These are phyloP conservation scores for Trichosanthes cucumerina DNA, from an alignment of 306 rosid genomes.

Conservation along the genomic window DNA sequence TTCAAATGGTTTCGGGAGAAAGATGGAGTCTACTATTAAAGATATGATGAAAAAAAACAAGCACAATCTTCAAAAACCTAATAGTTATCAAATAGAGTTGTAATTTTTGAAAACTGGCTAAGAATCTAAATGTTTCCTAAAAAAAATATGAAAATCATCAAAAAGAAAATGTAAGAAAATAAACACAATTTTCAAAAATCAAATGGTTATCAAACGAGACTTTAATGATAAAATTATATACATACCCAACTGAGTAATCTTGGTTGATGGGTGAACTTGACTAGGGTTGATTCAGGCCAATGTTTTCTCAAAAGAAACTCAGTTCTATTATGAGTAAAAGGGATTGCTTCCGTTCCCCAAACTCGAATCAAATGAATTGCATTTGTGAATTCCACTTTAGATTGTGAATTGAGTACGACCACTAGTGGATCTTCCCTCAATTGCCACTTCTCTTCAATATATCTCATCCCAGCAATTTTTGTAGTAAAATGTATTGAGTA, in stretches of 20 bases:
- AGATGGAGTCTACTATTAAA: too few species aligned
- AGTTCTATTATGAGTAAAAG: neutral
- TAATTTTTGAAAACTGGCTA: too few species aligned
- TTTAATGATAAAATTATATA: neutral
- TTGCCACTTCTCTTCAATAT: slow-evolving; percentile 29
- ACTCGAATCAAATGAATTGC: slow-evolving; percentile 36
- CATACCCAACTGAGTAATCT: neutral
- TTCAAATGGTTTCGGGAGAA: too few species aligned
- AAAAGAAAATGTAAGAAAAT: too few species aligned
- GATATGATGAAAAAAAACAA: too few species aligned
- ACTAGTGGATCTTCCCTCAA: slow-evolving; percentile 18
- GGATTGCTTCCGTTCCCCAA: slow-evolving; percentile 25
- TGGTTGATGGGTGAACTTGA: neutral
- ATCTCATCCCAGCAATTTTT: slow-evolving; percentile 28
- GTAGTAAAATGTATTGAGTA: slow-evolving; percentile 19
- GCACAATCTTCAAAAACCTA: too few species aligned
- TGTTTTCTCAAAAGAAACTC: slow-evolving; percentile 1
- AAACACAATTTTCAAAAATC: too few species aligned
- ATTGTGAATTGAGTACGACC: slow-evolving; percentile 28
- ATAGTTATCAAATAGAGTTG: too few species aligned
- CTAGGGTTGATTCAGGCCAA: slow-evolving; percentile 5
- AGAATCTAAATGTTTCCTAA: too few species aligned
- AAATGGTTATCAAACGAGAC: too few species aligned
- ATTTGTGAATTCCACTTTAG: slow-evolving; percentile 32
- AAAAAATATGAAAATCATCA: too few species aligned